These are phyloP conservation scores for Dioscorea zingiberensis DNA, from an alignment of 106 monocot species.

Conservation along the genomic window DNA sequence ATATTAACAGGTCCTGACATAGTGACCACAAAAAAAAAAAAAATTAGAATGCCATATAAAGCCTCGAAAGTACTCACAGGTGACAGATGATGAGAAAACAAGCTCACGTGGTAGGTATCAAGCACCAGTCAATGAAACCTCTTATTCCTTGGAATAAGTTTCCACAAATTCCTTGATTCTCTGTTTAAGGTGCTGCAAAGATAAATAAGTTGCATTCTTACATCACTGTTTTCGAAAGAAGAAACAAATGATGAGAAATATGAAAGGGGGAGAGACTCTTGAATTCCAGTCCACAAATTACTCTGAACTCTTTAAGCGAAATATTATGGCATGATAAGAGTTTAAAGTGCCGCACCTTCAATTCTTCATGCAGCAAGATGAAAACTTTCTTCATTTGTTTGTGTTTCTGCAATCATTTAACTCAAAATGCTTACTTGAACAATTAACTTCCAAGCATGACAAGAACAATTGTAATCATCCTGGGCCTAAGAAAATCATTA, in stretches of 20 bases:
- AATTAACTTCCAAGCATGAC: too few species aligned
- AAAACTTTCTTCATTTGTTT: slow-evolving; percentile 81
- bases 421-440: background rate
- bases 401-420: slow-evolving; percentile 54
- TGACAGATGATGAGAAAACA: background rate
- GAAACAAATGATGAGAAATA: background rate
- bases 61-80: too few species aligned
- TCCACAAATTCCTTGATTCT: slow-evolving; percentile 61
- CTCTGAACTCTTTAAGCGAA: background rate
- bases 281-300: background rate
- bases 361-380: slow-evolving; percentile 71
- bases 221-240: background rate
- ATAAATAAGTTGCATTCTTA: background rate
- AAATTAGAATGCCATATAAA: too few species aligned
- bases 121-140: background rate
- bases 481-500: too few species aligned
- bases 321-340: background rate
- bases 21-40: too few species aligned
- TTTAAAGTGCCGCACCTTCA: slow-evolving; percentile 39
- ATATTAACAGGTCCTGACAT: too few species aligned
- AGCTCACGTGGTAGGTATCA: background rate
- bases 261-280: background rate
- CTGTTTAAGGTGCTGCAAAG: slow-evolving; percentile 56
- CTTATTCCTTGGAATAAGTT: slow-evolving; percentile 32
- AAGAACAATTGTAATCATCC: too few species aligned